Evolutionary conservation across 148 eudicot species (phyloP).

Genomic region (Rhododendron griersonianum): DNA sequence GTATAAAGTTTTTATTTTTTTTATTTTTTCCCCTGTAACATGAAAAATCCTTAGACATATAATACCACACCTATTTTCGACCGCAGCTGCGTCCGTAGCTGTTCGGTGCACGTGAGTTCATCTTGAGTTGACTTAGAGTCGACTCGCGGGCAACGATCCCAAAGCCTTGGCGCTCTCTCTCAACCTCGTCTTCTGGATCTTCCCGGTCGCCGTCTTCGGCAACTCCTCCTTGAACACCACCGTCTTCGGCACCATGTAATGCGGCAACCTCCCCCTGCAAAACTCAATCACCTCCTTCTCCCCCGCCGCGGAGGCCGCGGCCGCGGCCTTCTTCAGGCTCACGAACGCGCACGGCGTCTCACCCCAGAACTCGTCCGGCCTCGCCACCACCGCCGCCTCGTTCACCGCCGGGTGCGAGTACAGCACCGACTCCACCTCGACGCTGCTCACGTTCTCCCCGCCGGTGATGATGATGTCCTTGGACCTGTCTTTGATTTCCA

Average conservation of each 20-base stretch:
- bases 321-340: constrained; percentile 10
- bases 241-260: constrained; percentile 33
- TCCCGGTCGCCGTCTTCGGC: constrained; percentile 29
- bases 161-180: constrained; percentile 19
- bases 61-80: neutral
- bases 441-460: constrained; percentile 60
- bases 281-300: constrained; percentile 22
- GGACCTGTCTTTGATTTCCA: constrained; percentile 66
- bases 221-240: constrained; percentile 27
- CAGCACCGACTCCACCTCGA: constrained; percentile 46
- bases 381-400: constrained; percentile 50
- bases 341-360: constrained; percentile 50
- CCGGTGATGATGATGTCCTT: constrained; percentile 62
- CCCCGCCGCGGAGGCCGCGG: neutral
- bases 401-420: constrained; percentile 38
- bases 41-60: neutral
- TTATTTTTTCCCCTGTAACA: neutral
- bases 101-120: too few relatives aligned
- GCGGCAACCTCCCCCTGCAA: constrained; percentile 23
- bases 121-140: neutral
- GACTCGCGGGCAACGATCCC: constrained; percentile 4
- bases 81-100: too few relatives aligned
- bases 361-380: constrained; percentile 50
- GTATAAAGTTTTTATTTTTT: neutral
- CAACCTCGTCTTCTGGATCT: constrained; percentile 19